Evolutionary conservation across 257 asterid species (phyloP).

Genomic region (Echium plantagineum): DNA sequence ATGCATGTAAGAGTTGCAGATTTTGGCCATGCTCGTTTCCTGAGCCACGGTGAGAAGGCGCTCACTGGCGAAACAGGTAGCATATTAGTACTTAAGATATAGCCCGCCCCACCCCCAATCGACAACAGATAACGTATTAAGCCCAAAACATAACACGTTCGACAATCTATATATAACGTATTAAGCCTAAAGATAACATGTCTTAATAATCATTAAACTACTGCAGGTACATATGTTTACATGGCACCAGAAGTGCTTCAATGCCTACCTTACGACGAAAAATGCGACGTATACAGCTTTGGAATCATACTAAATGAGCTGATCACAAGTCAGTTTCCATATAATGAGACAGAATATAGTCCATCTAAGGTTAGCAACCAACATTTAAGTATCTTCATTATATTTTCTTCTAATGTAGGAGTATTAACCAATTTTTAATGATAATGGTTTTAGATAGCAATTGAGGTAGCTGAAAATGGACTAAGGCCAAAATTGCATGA

Average conservation of each 20-base stretch:
- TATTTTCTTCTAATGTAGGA: too few species aligned
- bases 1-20: slow-evolving; percentile 63
- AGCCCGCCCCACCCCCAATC: too few species aligned
- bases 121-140: too few species aligned
- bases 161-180: too few species aligned
- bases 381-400: too few species aligned
- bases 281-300: slow-evolving; percentile 68
- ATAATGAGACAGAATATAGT: slow-evolving; percentile 43
- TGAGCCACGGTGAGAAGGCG: slow-evolving; percentile 59
- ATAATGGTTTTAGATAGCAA: slow-evolving; percentile 39
- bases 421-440: too few species aligned
- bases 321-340: slow-evolving; percentile 53
- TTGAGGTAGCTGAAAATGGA: slow-evolving; percentile 60
- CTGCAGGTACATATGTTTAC: slow-evolving; percentile 67
- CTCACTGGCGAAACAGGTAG: slow-evolving; percentile 73
- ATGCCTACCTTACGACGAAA: slow-evolving; percentile 53
- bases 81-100: neutral
- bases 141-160: too few species aligned
- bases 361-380: slow-evolving; percentile 37
- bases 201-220: too few species aligned
- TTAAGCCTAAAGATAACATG: too few species aligned
- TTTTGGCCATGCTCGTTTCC: slow-evolving; percentile 72
- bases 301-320: slow-evolving; percentile 57
- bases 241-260: slow-evolving; percentile 82
- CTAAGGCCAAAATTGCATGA: slow-evolving; percentile 45